phyloP scores from a whole-genome alignment of 140 eudicot species.

The Senecio squalidus region DNA sequence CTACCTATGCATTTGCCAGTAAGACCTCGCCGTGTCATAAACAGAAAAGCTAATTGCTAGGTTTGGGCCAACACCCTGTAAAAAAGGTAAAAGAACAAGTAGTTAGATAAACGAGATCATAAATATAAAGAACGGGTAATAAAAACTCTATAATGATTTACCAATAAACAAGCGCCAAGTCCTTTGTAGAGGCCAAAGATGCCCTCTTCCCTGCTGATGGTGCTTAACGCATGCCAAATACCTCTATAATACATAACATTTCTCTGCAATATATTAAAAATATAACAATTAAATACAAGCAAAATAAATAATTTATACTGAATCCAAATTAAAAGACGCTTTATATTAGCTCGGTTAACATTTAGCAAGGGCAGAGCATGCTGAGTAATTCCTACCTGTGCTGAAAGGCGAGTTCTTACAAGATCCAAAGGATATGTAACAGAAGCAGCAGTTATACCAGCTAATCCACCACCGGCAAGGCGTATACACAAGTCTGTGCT shows the following conservation, averaged over 20 bases:
- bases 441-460: conserved; percentile 94
- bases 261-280: conserved; percentile 44
- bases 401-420: conserved; percentile 18
- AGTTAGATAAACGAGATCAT: background rate
- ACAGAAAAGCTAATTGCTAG: conserved; percentile 93
- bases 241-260: conserved; percentile 79
- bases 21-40: conserved; percentile 67
- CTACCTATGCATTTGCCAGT: conserved; percentile 78
- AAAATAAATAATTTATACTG: background rate
- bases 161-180: conserved; percentile 92
- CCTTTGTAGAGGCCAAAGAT: conserved; percentile 80
- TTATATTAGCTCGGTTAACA: background rate
- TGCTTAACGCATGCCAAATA: conserved; percentile 72
- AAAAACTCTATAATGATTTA: conserved; percentile 20
- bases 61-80: conserved; percentile 96
- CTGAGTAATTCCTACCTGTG: background rate
- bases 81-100: background rate
- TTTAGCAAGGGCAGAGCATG: background rate
- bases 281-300: background rate
- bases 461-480: conserved; percentile 82
- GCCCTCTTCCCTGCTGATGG: conserved; percentile 88
- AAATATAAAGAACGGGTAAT: background rate
- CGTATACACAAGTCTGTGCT: conserved; percentile 72
- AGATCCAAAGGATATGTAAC: conserved; percentile 90
- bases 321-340: background rate